Evolutionary conservation across 768 basidiomycete genomes (phyloP).

Genomic region (Mycena leptocephala): DNA sequence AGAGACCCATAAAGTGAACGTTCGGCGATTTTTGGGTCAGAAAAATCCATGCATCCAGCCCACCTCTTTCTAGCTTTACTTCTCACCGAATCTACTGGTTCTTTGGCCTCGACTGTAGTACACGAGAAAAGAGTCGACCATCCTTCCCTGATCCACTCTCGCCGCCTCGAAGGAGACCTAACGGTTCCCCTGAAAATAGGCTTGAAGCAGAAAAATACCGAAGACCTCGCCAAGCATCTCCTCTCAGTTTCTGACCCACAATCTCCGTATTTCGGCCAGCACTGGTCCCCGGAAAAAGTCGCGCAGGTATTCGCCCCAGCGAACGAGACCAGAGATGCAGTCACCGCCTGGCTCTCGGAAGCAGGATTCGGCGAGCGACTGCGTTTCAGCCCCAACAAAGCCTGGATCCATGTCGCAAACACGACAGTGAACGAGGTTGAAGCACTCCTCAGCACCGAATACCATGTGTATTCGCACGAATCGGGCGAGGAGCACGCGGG

Average conservation of each 20-base stretch:
- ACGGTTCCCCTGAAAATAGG: conserved; percentile 52
- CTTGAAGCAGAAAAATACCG: conserved; percentile 53
- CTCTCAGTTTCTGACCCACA: conserved; percentile 53
- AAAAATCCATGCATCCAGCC: background rate
- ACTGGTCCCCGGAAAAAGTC: conserved; percentile 52
- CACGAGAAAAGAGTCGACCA: conserved; percentile 47
- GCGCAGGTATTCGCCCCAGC: conserved; percentile 50
- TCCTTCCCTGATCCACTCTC: conserved; percentile 30
- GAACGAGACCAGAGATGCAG: conserved; percentile 41
- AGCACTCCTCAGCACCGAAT: conserved; percentile 47
- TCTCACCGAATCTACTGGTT: background rate
- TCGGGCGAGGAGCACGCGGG: conserved; percentile 50
- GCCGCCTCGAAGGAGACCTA: conserved; percentile 41
- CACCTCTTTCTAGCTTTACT: conserved; percentile 7
- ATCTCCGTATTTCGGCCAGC: conserved; percentile 53
- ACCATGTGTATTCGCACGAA: conserved; percentile 50
- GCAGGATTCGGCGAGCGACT: conserved; percentile 46
- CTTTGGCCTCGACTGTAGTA: conserved; percentile 23
- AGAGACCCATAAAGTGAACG: background rate
- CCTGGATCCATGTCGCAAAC: conserved; percentile 52
- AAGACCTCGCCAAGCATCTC: conserved; percentile 47
- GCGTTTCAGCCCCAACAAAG: conserved; percentile 39
- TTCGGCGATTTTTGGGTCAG: background rate
- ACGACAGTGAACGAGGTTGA: conserved; percentile 51
- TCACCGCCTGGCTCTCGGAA: conserved; percentile 49